Conservation (phyloP, 495 filamentous ascomycete species). For the Aspergillus panamensis region DNA sequence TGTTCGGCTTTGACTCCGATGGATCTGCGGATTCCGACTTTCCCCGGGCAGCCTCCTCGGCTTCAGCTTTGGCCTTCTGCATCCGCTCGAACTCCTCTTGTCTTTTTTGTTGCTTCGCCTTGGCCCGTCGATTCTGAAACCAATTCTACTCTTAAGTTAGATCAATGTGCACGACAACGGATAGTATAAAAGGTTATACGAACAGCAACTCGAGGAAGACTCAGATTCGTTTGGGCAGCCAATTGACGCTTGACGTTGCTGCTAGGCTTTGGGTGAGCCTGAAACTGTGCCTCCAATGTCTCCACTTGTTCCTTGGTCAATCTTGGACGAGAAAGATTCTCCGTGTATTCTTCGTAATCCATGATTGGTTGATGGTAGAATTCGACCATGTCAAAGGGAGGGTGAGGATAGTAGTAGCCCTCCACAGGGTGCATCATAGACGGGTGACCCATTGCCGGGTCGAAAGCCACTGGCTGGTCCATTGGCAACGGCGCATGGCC, state of each 20-base stretch:
- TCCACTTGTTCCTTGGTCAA: conserved; percentile 82
- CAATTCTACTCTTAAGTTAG: conserved; percentile 60
- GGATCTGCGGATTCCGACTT: conserved; percentile 32
- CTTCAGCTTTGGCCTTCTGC: conserved; percentile 52
- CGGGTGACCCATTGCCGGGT: conserved; percentile 39
- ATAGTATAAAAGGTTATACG: conserved; percentile 27
- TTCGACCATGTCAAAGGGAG: conserved; percentile 45
- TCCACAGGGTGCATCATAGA: conserved; percentile 46
- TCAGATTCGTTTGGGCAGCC: conserved; percentile 67
- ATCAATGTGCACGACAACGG: background rate
- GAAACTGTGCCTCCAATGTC: conserved; percentile 69
- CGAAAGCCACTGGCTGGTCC: conserved; percentile 40
- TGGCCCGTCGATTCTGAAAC: conserved; percentile 87
- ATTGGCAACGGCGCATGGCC: conserved; percentile 38
- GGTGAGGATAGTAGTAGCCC: conserved; percentile 43
- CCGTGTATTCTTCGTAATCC: conserved; percentile 50
- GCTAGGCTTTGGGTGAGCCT: conserved; percentile 72
- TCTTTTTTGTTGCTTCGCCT: conserved; percentile 73
- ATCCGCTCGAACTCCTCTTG: conserved; percentile 61
- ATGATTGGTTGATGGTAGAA: conserved; percentile 49
- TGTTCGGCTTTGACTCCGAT: conserved; percentile 26
- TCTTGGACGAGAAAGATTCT: conserved; percentile 57
- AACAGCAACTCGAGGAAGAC: conserved; percentile 74
- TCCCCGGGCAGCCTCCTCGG: conserved; percentile 39
- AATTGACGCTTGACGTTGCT: conserved; percentile 72